A percentile compares a stretch with the other conserved stretches of the same genome.
Conservation (phyloP, 768 basidiomycete species). For the Tremella fuciformis region DNA sequence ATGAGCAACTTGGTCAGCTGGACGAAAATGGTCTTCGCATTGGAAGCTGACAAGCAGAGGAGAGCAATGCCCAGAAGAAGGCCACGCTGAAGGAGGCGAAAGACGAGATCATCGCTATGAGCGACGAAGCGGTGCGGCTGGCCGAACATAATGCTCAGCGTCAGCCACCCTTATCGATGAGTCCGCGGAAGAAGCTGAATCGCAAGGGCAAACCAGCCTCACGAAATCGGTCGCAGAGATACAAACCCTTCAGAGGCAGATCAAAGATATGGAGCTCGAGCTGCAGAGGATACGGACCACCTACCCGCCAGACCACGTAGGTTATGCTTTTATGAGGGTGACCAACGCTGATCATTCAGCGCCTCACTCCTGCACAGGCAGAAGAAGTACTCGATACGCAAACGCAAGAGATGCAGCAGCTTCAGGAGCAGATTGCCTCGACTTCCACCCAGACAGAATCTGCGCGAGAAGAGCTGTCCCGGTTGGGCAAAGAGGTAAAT, state of each 20-base stretch:
- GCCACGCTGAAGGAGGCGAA: constrained; percentile 66
- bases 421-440: constrained; percentile 64
- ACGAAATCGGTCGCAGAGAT: constrained; percentile 32
- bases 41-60: constrained; percentile 47
- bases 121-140: constrained; percentile 60
- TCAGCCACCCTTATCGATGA: not conserved
- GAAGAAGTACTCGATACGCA: constrained; percentile 71
- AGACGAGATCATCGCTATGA: constrained; percentile 61
- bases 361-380: constrained; percentile 72
- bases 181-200: not conserved
- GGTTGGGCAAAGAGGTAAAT: constrained; percentile 49
- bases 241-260: constrained; percentile 54
- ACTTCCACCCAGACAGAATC: constrained; percentile 54
- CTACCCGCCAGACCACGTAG: constrained; percentile 60
- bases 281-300: constrained; percentile 76
- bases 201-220: constrained; percentile 34
- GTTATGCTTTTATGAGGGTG: constrained; percentile 14
- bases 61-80: constrained; percentile 70
- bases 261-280: constrained; percentile 76
- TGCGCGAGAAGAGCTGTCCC: constrained; percentile 55
- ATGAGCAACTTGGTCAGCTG: constrained; percentile 58
- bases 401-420: constrained; percentile 72
- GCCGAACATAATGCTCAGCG: constrained; percentile 56
- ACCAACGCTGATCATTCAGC: constrained; percentile 52
- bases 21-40: too few species aligned